Base-by-base conservation (phyloP, 2,329 filamentous ascomycete species). In the Cercospora sesami region DNA sequence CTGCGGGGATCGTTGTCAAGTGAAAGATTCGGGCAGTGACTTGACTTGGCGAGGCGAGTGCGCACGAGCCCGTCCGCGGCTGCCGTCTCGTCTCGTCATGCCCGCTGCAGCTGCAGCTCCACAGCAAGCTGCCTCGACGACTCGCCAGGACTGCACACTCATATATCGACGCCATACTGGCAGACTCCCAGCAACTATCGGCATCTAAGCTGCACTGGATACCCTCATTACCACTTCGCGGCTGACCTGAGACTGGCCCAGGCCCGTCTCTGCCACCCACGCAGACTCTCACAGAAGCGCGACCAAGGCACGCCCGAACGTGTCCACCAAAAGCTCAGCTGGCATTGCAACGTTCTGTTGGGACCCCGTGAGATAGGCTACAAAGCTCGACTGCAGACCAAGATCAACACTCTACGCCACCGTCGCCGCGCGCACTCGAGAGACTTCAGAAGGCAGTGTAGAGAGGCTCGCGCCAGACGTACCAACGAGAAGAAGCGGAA, bases 341-440 rank as follows among this genome's bases (percentile, higher is more conserved):
- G 61, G 30, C 61, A 63, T 53, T 63, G 61, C 61, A 51, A 36
- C n/a, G n/a, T 55, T 16, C 42, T 63, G 48, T 26, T 63, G 18
- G 45, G 48, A 18, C 61, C 61, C 21, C 61, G 61, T 26, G 61
- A 63, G n/a, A 63, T 63, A 31, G 61, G 61, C 61, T 63, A 63
- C 48, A 63, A 36, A 63, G 61, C 39, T 57, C 42, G 61, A 55
- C 21, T 63, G 18, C 61, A 33, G 45, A 63, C 61, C 16, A 63
- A 30, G 61, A 55, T 63, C 61, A 63, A 63, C 6, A 63, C 61
- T 14, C 9, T 63, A 16, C 61, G 61, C 31, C 61, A 63, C n/a
- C 28, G 61, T n/a, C 61, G 45, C 7, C 61, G 42, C 14, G 61
- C 45, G 42, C 61, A 63, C 23, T 63, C 61, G 42, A 31, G 23